phyloP scores from a whole-genome alignment of 164 flowering plant species.

The Chimonanthus salicifolius region DNA sequence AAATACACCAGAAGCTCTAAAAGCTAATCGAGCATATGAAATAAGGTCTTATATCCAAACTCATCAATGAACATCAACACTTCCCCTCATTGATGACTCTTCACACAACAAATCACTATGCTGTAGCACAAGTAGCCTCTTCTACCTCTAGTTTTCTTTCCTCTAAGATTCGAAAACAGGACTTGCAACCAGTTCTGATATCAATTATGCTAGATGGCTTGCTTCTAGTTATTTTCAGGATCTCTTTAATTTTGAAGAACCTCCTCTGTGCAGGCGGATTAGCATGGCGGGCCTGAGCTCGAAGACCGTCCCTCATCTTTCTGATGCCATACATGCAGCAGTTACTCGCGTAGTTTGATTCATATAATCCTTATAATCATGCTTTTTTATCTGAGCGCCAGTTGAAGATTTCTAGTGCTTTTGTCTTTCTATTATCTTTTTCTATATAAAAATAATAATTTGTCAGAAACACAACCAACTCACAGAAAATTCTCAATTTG shows the following conservation, averaged over 20 bases:
- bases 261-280: slow-evolving; percentile 62
- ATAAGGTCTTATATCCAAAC: too few species aligned
- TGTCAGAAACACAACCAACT: neutral
- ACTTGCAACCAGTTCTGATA: too few species aligned
- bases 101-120: too few species aligned
- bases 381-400: neutral
- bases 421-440: neutral
- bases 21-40: too few species aligned
- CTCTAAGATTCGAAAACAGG: too few species aligned
- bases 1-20: too few species aligned
- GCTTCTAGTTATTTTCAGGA: neutral
- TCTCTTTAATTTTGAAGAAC: neutral
- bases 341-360: slow-evolving; percentile 41
- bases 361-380: neutral
- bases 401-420: neutral
- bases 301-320: slow-evolving; percentile 80
- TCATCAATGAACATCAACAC: too few species aligned
- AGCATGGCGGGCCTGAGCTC: slow-evolving; percentile 99
- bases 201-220: neutral
- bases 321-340: slow-evolving; percentile 95
- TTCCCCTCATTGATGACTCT: too few species aligned
- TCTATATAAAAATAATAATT: too few species aligned
- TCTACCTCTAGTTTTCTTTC: too few species aligned
- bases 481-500: too few species aligned
- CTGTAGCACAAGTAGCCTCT: too few species aligned